Evolutionary conservation across 2,329 filamentous ascomycete genomes (phyloP).

Genomic region (Aspergillus neotritici): DNA sequence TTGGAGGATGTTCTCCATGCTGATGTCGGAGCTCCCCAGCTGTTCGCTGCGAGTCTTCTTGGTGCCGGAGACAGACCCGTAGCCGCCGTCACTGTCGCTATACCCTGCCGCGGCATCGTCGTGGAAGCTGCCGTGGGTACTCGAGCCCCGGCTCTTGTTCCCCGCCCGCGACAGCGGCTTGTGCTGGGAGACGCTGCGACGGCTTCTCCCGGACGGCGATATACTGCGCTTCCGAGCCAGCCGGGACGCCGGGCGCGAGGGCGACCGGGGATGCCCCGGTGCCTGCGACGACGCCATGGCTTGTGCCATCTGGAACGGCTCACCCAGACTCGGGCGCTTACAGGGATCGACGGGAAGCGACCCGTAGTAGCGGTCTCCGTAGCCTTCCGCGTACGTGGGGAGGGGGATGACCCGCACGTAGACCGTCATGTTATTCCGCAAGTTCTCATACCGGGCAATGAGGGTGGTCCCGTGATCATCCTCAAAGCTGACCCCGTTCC

Average conservation of each 20-base stretch:
- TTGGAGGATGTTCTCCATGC: conserved; percentile 95
- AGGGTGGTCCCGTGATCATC: conserved; percentile 82
- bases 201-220: conserved; percentile 66
- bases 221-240: conserved; percentile 70
- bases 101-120: conserved; percentile 72
- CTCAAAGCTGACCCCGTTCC: conserved; percentile 88
- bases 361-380: conserved; percentile 41
- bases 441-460: conserved; percentile 95
- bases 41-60: conserved; percentile 75
- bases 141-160: conserved; percentile 62
- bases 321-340: conserved; percentile 56
- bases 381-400: conserved; percentile 47
- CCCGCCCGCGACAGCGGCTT: conserved; percentile 63
- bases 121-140: conserved; percentile 52
- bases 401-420: conserved; percentile 76
- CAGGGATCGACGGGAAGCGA: conserved; percentile 48
- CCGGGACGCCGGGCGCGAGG: conserved; percentile 64
- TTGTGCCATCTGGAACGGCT: conserved; percentile 60
- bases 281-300: conserved; percentile 46
- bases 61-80: conserved; percentile 64
- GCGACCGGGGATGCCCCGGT: conserved; percentile 55
- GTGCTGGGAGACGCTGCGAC: conserved; percentile 73
- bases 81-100: conserved; percentile 79
- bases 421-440: conserved; percentile 84
- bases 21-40: conserved; percentile 92